Percentiles rank a stretch among this genome's conserved stretches.
Evolutionary conservation across 2,329 filamentous ascomycete genomes (phyloP).

Genomic region (Aureobasidium sp.): DNA sequence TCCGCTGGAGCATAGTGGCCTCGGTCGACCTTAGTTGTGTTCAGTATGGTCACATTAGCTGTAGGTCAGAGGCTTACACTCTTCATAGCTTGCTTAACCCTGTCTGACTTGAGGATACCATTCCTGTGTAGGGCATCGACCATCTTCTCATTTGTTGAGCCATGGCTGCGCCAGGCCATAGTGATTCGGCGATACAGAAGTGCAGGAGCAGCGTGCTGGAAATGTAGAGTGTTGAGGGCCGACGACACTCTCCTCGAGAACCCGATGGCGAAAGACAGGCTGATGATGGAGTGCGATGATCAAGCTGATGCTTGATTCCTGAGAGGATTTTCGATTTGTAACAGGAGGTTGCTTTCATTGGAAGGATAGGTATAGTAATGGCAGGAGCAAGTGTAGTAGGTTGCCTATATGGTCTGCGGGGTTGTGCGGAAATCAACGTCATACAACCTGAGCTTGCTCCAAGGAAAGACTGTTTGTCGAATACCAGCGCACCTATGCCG

Average conservation of each 20-base stretch:
- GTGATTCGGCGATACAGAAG: constrained; percentile 20
- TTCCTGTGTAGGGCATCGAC: constrained; percentile 69
- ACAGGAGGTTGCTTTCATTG: neutral
- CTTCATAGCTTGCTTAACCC: constrained; percentile 74
- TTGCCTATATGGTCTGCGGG: neutral
- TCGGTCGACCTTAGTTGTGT: constrained; percentile 63
- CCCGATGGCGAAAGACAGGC: neutral
- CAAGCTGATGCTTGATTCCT: neutral
- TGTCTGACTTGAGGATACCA: constrained; percentile 62
- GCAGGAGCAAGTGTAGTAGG: neutral
- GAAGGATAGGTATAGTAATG: neutral
- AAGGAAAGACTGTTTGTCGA: neutral
- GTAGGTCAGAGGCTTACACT: constrained; percentile 42
- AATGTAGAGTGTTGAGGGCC: neutral
- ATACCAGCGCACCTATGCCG: neutral
- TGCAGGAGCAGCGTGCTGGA: neutral
- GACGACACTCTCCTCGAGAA: neutral
- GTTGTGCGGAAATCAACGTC: neutral
- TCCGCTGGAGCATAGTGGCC: constrained; percentile 67
- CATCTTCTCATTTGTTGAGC: constrained; percentile 64
- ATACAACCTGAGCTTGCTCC: neutral
- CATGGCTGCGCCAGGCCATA: constrained; percentile 91
- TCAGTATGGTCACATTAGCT: neutral
- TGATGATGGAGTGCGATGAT: neutral
- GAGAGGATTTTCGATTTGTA: neutral